Evolutionary conservation across 768 basidiomycete genomes (phyloP).

Genomic region (Gyrodon lividus): DNA sequence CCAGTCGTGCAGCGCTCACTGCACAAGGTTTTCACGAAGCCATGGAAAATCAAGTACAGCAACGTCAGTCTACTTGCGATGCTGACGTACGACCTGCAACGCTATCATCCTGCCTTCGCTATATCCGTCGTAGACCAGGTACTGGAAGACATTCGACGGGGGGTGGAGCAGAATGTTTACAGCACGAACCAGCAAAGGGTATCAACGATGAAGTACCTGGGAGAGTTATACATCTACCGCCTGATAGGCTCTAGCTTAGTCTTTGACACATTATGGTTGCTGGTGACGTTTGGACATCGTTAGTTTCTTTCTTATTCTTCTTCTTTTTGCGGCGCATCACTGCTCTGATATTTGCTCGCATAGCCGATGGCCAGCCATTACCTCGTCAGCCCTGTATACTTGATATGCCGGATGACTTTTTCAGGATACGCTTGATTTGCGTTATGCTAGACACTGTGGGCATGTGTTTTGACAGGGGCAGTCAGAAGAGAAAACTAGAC

Average conservation of each 20-base stretch:
- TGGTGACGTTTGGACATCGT: slow-evolving; percentile 97
- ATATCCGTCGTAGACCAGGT: slow-evolving; percentile 92
- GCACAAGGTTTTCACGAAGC: slow-evolving; percentile 92
- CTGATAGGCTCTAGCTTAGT: slow-evolving; percentile 85
- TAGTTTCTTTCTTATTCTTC: slow-evolving; percentile 32
- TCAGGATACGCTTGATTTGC: slow-evolving; percentile 89
- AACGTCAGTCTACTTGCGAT: slow-evolving; percentile 90
- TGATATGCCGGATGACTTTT: slow-evolving; percentile 95
- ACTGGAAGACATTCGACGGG: slow-evolving; percentile 86
- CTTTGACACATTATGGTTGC: slow-evolving; percentile 91
- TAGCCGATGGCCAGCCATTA: slow-evolving; percentile 87
- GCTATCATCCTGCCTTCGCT: slow-evolving; percentile 88
- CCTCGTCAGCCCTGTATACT: slow-evolving; percentile 72
- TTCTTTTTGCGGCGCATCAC: neutral
- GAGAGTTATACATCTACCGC: slow-evolving; percentile 96
- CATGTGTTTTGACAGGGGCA: slow-evolving; percentile 95
- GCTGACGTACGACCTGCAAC: slow-evolving; percentile 91
- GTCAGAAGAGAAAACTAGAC: slow-evolving; percentile 90
- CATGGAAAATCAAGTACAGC: slow-evolving; percentile 95
- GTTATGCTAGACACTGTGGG: slow-evolving; percentile 93
- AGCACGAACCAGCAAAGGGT: slow-evolving; percentile 92
- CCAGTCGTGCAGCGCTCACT: slow-evolving; percentile 55
- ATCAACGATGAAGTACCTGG: slow-evolving; percentile 91
- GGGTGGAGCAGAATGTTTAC: slow-evolving; percentile 93
- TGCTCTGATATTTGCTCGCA: slow-evolving; percentile 12